phyloP scores from a whole-genome alignment of 2,329 filamentous ascomycete genomes.

The Leptographium procerum region DNA sequence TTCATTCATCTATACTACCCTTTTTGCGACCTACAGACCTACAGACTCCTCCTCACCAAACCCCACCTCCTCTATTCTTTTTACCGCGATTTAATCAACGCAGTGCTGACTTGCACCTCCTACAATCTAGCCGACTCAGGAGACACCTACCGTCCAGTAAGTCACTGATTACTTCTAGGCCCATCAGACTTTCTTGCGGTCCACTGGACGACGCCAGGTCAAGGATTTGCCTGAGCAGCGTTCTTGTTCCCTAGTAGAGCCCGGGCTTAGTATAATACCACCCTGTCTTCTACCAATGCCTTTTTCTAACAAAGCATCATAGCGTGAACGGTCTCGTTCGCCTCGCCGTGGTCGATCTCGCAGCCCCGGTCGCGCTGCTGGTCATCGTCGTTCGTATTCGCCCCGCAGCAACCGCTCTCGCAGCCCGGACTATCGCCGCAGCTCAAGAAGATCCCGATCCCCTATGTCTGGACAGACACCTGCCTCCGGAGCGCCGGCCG shows the following conservation, averaged over 20 bases:
- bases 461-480: conserved; percentile 72
- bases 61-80: background rate
- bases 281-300: conserved; percentile 9
- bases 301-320: conserved; percentile 20
- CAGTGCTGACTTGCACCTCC: conserved; percentile 2
- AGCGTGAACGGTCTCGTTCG: conserved; percentile 78
- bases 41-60: background rate
- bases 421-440: conserved; percentile 68
- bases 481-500: conserved; percentile 54
- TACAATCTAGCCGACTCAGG: conserved; percentile 41
- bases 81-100: conserved; percentile 14
- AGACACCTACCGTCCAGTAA: conserved; percentile 51
- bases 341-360: conserved; percentile 72
- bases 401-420: conserved; percentile 63
- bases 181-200: background rate
- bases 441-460: conserved; percentile 65
- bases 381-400: conserved; percentile 66
- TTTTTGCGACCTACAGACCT: background rate
- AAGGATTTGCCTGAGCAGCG: background rate
- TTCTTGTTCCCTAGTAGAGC: background rate
- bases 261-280: background rate
- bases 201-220: background rate
- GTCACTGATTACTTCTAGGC: conserved; percentile 16
- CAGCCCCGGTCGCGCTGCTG: conserved; percentile 55
- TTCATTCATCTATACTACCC: background rate